Evolutionary conservation across 2,329 filamentous ascomycete species (phyloP).

Genomic region (Colletotrichum cordylinicola): DNA sequence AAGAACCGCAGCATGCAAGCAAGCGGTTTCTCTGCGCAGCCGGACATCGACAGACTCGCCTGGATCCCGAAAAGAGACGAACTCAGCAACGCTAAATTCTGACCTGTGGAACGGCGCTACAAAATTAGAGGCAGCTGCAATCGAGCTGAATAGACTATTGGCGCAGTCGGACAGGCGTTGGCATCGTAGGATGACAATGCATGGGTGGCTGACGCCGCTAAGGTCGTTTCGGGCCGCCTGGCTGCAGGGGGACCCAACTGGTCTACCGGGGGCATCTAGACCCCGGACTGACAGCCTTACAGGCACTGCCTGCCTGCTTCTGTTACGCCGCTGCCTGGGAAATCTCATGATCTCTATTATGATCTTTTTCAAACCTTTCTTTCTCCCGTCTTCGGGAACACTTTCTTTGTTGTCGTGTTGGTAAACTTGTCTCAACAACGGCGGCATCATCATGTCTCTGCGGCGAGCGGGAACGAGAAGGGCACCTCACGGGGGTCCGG

Average conservation of each 20-base stretch:
- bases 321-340: constrained; percentile 1
- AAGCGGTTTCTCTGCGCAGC: background rate
- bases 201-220: constrained; percentile 15
- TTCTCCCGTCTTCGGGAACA: background rate
- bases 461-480: constrained; percentile 12
- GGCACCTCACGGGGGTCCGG: constrained; percentile 13
- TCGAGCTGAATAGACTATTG: constrained; percentile 9
- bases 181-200: constrained; percentile 16
- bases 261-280: background rate
- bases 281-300: constrained; percentile 3
- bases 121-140: background rate
- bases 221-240: constrained; percentile 17
- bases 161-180: background rate
- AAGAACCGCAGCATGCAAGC: background rate
- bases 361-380: constrained; percentile 4
- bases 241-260: constrained; percentile 9
- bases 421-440: background rate
- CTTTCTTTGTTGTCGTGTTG: background rate
- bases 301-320: background rate
- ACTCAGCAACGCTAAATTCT: constrained; percentile 2
- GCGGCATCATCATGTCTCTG: constrained; percentile 14
- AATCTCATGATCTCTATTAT: background rate
- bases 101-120: constrained; percentile 9
- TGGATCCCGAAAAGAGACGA: background rate
- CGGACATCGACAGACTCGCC: background rate